Evolutionary conservation across 129 eudicot genomes (phyloP), one percentile per base, ranked within the genome.

Genomic region (Artemisia tridentata): DNA sequence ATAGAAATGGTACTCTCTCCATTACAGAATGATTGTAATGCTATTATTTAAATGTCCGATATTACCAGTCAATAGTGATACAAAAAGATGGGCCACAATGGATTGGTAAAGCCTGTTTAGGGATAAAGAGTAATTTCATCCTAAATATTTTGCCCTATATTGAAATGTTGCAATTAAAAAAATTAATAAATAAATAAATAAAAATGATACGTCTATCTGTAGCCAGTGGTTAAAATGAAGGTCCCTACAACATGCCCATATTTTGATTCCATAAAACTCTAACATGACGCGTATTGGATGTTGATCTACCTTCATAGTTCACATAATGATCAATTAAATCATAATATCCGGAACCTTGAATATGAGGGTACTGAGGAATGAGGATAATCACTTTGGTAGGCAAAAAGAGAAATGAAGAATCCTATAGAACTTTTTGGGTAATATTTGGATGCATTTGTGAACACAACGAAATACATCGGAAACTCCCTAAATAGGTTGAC

Each of bases 271-370:
- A 54, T 19, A 31, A 20, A 55, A 31, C 31, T 53, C 63, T 10
- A 69, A 13, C 14, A 70, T 20, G 18, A 38, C 19, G 21, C 7
- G 14, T 43, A 15, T 55, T 70, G 21, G 64, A 56, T 38, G 16
- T 54, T 55, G 25, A 38, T 38, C n/a, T 34, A 50, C 50, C 53
- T 69, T 34, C 52, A 52, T 27, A 25, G 72, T 51, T 69, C 50
- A 69, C 34, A 16, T 8, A 55, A 8, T 1, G 21, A 54, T 53
- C 51, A 38, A 13, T 54, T 19, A 15, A 70, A 34, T 55, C 65
- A 27, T 69, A 34, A 50, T 27, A 25, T 68, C 45, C 0, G 1
- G 45, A 38, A 38, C 2, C 45, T 7, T 5, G 14, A 59, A 1
- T 18, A 20, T 10, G 15, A 41, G 25, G 25, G 51, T 63, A 63